Evolutionary conservation across 345 rosid species (phyloP).

Genomic region (Salix exigua): DNA sequence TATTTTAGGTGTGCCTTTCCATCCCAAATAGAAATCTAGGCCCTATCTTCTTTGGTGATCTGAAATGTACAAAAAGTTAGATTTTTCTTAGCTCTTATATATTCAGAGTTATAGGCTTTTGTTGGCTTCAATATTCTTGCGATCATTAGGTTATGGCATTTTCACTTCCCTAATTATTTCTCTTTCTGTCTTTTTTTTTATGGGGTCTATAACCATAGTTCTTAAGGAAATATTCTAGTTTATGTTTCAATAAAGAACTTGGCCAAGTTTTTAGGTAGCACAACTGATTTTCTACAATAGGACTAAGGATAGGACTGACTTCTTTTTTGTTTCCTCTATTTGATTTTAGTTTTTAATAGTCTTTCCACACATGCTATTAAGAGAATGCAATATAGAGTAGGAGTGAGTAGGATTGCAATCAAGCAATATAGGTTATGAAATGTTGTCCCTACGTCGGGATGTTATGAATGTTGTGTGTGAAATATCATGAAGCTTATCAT

Average conservation of each 20-base stretch:
- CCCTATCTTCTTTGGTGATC: neutral
- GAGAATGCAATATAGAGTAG: neutral
- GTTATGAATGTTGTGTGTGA: too few species aligned
- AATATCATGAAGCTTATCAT: too few species aligned
- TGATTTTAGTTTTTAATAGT: neutral
- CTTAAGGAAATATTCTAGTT: neutral
- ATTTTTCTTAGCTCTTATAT: too few species aligned
- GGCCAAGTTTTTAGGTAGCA: neutral
- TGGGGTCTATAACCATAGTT: too few species aligned
- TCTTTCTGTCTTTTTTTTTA: too few species aligned
- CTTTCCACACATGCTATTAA: neutral
- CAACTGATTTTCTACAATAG: neutral
- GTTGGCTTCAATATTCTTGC: neutral
- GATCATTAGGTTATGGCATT: too few species aligned
- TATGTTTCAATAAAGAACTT: neutral
- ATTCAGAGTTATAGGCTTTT: neutral
- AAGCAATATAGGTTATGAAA: neutral
- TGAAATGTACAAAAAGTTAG: too few species aligned
- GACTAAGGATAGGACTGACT: neutral
- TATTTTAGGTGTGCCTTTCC: neutral
- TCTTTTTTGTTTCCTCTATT: too few species aligned
- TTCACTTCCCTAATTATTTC: too few species aligned
- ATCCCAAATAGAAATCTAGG: neutral
- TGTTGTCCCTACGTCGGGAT: too few species aligned
- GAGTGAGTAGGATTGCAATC: neutral